Percentiles rank a stretch among this genome's conserved stretches.
phyloP scores from a whole-genome alignment of 2,329 filamentous ascomycete genomes.

The Sclerotinia borealis region DNA sequence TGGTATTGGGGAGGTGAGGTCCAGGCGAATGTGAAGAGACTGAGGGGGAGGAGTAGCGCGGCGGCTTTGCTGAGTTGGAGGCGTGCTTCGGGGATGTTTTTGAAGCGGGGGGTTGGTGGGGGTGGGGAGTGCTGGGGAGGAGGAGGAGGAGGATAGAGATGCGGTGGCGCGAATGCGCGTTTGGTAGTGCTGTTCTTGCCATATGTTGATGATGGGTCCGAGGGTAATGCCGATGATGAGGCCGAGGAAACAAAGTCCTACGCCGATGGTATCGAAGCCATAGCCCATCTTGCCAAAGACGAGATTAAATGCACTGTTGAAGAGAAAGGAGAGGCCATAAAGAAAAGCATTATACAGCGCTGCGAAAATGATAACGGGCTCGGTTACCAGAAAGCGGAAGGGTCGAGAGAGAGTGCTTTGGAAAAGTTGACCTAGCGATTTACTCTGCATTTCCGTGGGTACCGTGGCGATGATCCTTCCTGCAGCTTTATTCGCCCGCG shows the following conservation, averaged over 20 bases:
- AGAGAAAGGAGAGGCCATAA: slow-evolving; percentile 47
- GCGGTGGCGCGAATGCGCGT: slow-evolving; percentile 36
- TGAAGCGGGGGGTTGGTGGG: too few relatives aligned
- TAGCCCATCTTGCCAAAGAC: slow-evolving; percentile 41
- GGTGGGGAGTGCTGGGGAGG: too few relatives aligned
- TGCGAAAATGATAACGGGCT: slow-evolving; percentile 54
- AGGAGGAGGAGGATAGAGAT: too few relatives aligned
- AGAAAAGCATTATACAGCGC: slow-evolving; percentile 54
- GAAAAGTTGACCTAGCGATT: slow-evolving; percentile 8
- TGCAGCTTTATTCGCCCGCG: neutral
- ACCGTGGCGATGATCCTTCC: neutral
- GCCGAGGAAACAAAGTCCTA: slow-evolving; percentile 38
- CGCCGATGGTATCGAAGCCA: slow-evolving; percentile 36
- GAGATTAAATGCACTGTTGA: slow-evolving; percentile 37
- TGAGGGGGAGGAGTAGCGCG: slow-evolving; percentile 33
- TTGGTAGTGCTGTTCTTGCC: slow-evolving; percentile 32
- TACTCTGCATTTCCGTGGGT: slow-evolving; percentile 2
- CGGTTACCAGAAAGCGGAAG: slow-evolving; percentile 49
- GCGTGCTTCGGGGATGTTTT: slow-evolving; percentile 38
- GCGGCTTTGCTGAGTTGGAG: slow-evolving; percentile 37
- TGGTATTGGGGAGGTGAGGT: slow-evolving; percentile 23
- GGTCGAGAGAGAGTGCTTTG: slow-evolving; percentile 29
- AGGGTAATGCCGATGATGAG: slow-evolving; percentile 36
- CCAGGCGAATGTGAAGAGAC: slow-evolving; percentile 36
- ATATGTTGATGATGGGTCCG: slow-evolving; percentile 38